Conservation (phyloP, 805 yeast species). For the Wickerhamiella allomyrinae region DNA sequence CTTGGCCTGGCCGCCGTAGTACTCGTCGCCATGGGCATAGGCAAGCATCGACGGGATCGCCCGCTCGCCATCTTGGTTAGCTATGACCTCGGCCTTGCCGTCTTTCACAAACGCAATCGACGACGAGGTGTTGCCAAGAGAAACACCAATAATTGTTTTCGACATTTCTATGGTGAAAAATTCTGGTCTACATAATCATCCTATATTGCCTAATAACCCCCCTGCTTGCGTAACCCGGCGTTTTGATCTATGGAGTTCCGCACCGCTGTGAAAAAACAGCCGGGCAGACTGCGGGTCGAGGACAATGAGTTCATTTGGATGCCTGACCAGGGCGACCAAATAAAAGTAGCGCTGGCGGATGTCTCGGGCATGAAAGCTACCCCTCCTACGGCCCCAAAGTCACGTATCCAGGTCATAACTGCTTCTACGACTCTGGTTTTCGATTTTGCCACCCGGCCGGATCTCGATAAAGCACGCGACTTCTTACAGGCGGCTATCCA, state of each 20-base stretch:
- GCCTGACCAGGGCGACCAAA: constrained; percentile 5
- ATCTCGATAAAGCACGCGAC: constrained; percentile 41
- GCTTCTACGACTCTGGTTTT: constrained; percentile 29
- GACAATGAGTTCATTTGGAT: constrained; percentile 10
- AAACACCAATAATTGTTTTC: constrained; percentile 68
- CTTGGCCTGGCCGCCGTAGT: constrained; percentile 92
- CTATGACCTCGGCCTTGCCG: constrained; percentile 92
- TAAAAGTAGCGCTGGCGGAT: constrained; percentile 7
- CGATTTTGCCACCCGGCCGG: constrained; percentile 54
- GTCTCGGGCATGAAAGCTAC: constrained; percentile 23
- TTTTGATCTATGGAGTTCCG: constrained; percentile 13
- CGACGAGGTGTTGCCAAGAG: constrained; percentile 92
- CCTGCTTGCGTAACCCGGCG: too few relatives aligned
- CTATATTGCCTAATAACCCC: too few relatives aligned
- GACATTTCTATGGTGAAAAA: constrained; percentile 12
- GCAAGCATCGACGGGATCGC: constrained; percentile 85
- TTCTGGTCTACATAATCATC: too few relatives aligned
- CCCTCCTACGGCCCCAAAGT: constrained; percentile 23
- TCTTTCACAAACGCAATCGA: constrained; percentile 75
- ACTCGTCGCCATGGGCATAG: constrained; percentile 88
- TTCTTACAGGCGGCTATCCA: constrained; percentile 19
- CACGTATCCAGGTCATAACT: constrained; percentile 17
- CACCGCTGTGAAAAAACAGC: constrained; percentile 13
- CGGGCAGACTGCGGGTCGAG: constrained; percentile 12
- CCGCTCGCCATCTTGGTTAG: constrained; percentile 98